Evolutionary conservation across 2,329 filamentous ascomycete species (phyloP).

Genomic region (Neofusicoccum sp.): DNA sequence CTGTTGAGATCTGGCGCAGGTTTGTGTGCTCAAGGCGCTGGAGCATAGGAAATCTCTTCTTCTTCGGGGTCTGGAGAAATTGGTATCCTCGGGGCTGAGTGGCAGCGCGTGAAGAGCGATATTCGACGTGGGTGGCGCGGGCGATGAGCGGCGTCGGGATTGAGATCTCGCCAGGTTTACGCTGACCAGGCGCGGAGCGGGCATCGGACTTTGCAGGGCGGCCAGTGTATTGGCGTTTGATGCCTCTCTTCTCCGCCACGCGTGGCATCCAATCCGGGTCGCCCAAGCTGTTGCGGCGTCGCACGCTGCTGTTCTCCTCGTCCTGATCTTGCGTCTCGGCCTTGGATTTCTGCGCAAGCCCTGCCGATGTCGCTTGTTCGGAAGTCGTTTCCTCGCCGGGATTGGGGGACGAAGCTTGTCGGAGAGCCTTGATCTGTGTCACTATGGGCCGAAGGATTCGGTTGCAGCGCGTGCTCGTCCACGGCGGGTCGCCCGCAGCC

Average conservation of each 20-base stretch:
- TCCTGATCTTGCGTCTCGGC: not conserved
- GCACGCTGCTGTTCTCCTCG: not conserved
- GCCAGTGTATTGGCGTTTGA: constrained; percentile 38
- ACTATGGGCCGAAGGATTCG: constrained; percentile 46
- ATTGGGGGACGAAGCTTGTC: constrained; percentile 32
- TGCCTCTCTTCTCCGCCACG: constrained; percentile 26
- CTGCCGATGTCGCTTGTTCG: not conserved
- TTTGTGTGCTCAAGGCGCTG: not conserved
- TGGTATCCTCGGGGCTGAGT: not conserved
- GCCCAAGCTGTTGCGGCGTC: not conserved
- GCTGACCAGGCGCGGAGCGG: not conserved
- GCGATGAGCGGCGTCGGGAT: constrained; percentile 5
- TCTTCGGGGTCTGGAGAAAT: constrained; percentile 9
- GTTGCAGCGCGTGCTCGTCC: constrained; percentile 48
- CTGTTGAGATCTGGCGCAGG: not conserved
- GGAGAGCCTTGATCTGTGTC: constrained; percentile 43
- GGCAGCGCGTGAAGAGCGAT: not conserved
- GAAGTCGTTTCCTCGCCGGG: constrained; percentile 4
- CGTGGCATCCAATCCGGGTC: constrained; percentile 40
- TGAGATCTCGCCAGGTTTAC: constrained; percentile 17
- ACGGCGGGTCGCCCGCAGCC: constrained; percentile 27
- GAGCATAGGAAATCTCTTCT: not conserved
- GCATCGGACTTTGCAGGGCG: constrained; percentile 27
- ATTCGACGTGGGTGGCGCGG: not conserved
- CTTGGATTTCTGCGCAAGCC: not conserved